A percentile compares a stretch with the other conserved stretches of the same genome.
Conservation (phyloP, 352 stramenopile species). For the Elongisporangium prolatum region DNA sequence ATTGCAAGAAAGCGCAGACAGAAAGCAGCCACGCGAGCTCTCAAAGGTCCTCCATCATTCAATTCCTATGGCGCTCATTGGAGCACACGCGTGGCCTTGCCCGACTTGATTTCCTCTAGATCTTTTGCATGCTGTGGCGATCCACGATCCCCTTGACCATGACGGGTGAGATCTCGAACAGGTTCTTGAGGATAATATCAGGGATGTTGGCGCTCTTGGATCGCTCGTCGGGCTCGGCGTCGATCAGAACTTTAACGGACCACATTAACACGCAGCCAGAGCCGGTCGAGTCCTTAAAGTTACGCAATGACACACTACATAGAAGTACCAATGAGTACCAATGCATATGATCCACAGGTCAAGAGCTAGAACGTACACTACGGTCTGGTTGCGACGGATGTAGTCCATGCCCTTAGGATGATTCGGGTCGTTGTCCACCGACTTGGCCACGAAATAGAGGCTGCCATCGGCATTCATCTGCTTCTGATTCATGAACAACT, state of each 20-base stretch:
- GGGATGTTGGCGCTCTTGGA: constrained; percentile 76
- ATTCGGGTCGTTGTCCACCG: constrained; percentile 66
- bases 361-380: constrained; percentile 45
- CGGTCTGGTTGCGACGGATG: constrained; percentile 74
- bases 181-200: constrained; percentile 86
- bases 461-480: constrained; percentile 72
- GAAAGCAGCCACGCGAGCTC: neutral
- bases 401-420: constrained; percentile 56
- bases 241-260: constrained; percentile 79
- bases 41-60: neutral
- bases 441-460: constrained; percentile 58
- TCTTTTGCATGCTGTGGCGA: constrained; percentile 42
- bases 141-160: constrained; percentile 85
- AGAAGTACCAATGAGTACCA: constrained; percentile 1
- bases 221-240: constrained; percentile 69
- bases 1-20: constrained; percentile 10
- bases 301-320: constrained; percentile 63
- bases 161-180: constrained; percentile 83
- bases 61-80: neutral
- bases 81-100: neutral
- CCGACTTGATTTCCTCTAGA: constrained; percentile 13
- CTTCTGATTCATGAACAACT: constrained; percentile 69
- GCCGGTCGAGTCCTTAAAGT: constrained; percentile 72
- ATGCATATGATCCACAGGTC: neutral
- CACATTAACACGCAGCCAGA: constrained; percentile 70